Base-by-base conservation (phyloP, 2,329 filamentous ascomycete genomes). In the Cercospora nicotianae region DNA sequence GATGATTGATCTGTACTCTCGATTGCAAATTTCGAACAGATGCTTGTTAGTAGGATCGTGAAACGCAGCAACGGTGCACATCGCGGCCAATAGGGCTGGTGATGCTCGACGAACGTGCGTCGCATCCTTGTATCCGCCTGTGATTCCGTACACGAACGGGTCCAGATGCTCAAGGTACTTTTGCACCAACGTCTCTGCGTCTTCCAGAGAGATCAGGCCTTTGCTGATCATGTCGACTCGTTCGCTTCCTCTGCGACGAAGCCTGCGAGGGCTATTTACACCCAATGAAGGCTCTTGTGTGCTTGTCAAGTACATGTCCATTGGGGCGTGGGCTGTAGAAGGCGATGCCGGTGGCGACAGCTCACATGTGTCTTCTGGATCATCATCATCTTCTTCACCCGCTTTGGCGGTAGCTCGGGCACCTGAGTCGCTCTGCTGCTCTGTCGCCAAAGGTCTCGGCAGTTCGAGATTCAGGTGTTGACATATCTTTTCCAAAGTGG, bases 31-130 rank as follows among this genome's bases (percentile, higher is more conserved):
- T 3, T 83, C 82, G 66, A 89, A 84, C 2, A 84, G 83, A 13
- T 80, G 79, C 5, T 83, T 84, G 60, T 83, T 83, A 48, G 82
- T 83, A 1, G 86, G 85, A 45, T 87, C 85, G 73, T 89, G 87
- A 2, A 88, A 79, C 0, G 87, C 86, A 3, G 86, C 84, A 0
- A 89, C 86, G 0, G 86, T 86, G 5, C 87, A 80, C 23, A 87
- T 85, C 0, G 85, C 84, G 0, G 83, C 85, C 0, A 86, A 84
- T 10, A 89, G 79, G 1, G 88, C 79, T 0, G 85, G 82, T 2
- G 86, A 89, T 16, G 82, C 82, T 18, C 84, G 83, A 16, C 87
- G 83, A 9, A 89, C 64, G 26, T 71, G 71, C 7, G 81, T 78
- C 30, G 85, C 73, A 68, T 83, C 80, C 57, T 79, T 80, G 70